These are phyloP conservation scores for Agaricus blazei DNA, from an alignment of 768 basidiomycete genomes.

Conservation along the genomic window DNA sequence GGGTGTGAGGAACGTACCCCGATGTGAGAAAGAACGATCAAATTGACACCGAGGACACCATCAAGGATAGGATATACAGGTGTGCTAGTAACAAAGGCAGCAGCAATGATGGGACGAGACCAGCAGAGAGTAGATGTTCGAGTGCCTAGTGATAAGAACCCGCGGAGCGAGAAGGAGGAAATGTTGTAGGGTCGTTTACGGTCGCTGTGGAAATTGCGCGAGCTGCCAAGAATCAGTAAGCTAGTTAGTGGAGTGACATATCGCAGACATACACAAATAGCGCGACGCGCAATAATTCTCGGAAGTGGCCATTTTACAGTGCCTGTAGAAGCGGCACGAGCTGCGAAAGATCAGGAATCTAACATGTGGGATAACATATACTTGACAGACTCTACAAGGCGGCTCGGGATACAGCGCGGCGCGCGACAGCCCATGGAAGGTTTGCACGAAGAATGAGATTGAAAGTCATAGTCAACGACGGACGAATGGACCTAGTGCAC, in stretches of 20 bases:
- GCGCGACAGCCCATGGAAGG: constrained; percentile 37
- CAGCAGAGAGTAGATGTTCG: constrained; percentile 85
- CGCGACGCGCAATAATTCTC: too few relatives aligned
- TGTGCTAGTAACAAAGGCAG: constrained; percentile 77
- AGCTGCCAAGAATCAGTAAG: neutral
- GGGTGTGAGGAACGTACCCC: constrained; percentile 54
- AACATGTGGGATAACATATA: constrained; percentile 8
- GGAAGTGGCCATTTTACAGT: constrained; percentile 29
- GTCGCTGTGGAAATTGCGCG: constrained; percentile 85
- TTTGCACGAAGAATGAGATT: constrained; percentile 45
- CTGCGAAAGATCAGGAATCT: constrained; percentile 22
- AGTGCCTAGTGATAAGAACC: constrained; percentile 94
- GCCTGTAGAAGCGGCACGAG: constrained; percentile 54
- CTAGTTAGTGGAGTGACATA: constrained; percentile 21
- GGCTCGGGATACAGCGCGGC: constrained; percentile 34
- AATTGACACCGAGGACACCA: constrained; percentile 78
- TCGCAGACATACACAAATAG: too few relatives aligned
- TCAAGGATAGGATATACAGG: constrained; percentile 82
- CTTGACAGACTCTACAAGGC: constrained; percentile 35
- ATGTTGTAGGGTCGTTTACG: constrained; percentile 91
- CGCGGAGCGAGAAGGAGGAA: constrained; percentile 77
- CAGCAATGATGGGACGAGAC: constrained; percentile 86
- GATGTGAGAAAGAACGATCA: constrained; percentile 95
- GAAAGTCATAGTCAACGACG: constrained; percentile 35
- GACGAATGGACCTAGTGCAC: neutral